phyloP scores from a whole-genome alignment of 371 early-diverging fungal species.

The Mucor plumbeus region DNA sequence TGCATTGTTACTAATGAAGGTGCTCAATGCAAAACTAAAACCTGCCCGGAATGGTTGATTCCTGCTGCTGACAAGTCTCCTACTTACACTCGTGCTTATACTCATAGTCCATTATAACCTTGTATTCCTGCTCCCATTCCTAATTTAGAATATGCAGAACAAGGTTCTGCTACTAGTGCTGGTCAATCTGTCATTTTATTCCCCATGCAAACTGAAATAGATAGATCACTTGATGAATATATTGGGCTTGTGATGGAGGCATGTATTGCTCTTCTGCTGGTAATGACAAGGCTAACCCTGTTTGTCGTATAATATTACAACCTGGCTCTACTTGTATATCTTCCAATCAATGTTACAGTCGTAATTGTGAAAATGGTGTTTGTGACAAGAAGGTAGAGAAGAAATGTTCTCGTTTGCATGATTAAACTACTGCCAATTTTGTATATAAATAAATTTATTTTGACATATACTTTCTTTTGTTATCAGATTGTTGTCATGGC shows the following conservation, averaged over 20 bases:
- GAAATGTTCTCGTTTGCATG: not conserved
- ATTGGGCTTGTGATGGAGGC: constrained; percentile 9
- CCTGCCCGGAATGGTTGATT: not conserved
- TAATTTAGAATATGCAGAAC: not conserved
- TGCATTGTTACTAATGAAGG: constrained; percentile 2
- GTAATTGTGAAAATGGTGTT: not conserved
- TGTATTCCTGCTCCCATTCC: constrained; percentile 10
- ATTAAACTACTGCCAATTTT: not conserved
- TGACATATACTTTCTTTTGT: not conserved
- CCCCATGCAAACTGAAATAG: not conserved
- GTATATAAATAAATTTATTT: not conserved
- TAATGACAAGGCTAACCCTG: constrained; percentile 3
- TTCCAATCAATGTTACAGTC: constrained; percentile 10
- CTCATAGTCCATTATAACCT: not conserved
- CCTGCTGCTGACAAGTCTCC: not conserved
- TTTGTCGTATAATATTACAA: not conserved
- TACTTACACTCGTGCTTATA: constrained; percentile 1
- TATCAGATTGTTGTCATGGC: not conserved
- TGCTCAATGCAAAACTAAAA: constrained; percentile 8
- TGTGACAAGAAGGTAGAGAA: constrained; percentile 2
- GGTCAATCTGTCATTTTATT: constrained; percentile 6
- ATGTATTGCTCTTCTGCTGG: constrained; percentile 16
- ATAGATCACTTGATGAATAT: constrained; percentile 4
- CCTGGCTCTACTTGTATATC: not conserved
- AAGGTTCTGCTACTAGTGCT: not conserved